Evolutionary conservation across 306 rosid genomes (phyloP).

Genomic region (Casuarina cunninghamiana): DNA sequence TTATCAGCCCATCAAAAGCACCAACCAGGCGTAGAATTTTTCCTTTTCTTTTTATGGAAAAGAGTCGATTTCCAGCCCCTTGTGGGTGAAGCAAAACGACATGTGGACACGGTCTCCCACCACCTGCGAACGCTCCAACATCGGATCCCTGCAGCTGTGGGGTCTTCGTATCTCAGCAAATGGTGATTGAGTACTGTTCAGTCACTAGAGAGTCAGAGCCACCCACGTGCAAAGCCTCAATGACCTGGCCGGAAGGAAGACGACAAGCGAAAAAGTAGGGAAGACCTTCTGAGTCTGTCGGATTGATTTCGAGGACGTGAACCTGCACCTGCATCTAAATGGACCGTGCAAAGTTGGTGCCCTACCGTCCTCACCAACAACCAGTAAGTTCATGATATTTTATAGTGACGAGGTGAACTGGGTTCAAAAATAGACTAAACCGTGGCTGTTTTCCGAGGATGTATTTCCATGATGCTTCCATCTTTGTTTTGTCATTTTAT

Average conservation of each 20-base stretch:
- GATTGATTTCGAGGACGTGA: neutral
- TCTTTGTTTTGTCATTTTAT: too few relatives aligned
- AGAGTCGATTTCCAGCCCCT: too few relatives aligned
- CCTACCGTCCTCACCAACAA: too few relatives aligned
- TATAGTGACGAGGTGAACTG: too few relatives aligned
- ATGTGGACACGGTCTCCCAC: neutral
- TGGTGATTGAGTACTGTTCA: neutral
- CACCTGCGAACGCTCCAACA: neutral
- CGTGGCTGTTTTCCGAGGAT: too few relatives aligned
- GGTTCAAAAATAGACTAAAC: too few relatives aligned
- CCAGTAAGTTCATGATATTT: too few relatives aligned
- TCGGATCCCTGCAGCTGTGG: neutral
- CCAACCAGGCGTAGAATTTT: too few relatives aligned
- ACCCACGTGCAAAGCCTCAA: neutral
- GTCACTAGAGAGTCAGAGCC: neutral
- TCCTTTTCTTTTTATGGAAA: too few relatives aligned
- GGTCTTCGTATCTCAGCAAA: neutral
- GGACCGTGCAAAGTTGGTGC: neutral
- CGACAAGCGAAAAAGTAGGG: neutral
- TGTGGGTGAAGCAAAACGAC: too few relatives aligned
- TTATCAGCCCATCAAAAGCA: too few relatives aligned
- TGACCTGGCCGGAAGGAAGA: neutral
- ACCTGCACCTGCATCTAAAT: neutral
- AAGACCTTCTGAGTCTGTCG: neutral
- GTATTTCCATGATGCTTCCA: too few relatives aligned